A percentile compares a stretch with the other conserved stretches of the same genome.
phyloP scores from a whole-genome alignment of 495 filamentous ascomycete genomes.

The Bombardia bombarda region DNA sequence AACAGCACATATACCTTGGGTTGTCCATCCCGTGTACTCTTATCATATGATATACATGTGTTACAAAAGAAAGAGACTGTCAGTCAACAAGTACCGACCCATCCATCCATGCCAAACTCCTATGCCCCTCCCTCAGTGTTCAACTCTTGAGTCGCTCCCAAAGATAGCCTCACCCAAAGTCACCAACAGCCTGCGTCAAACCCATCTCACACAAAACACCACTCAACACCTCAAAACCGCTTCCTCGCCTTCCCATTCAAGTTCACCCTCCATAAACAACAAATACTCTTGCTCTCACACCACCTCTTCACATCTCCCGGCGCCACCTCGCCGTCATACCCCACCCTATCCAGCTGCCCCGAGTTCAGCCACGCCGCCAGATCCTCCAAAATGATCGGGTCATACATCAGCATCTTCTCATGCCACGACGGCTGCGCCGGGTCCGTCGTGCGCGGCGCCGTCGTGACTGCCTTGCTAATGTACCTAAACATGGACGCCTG shows the following conservation, averaged over 20 bases:
- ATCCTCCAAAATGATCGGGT: constrained; percentile 86
- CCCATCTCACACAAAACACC: not conserved
- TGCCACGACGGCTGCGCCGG: constrained; percentile 58
- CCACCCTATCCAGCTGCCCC: constrained; percentile 52
- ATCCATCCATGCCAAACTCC: not conserved
- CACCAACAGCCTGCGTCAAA: too few species aligned
- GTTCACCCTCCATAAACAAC: constrained; percentile 54
- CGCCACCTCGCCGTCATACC: constrained; percentile 58
- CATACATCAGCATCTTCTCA: constrained; percentile 90
- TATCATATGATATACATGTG: not conserved
- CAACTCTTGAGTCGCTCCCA: not conserved
- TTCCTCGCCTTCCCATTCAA: constrained; percentile 39
- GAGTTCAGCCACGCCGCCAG: constrained; percentile 76
- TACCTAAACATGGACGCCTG: constrained; percentile 43
- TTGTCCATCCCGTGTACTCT: too few species aligned
- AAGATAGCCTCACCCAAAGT: not conserved
- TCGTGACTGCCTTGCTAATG: constrained; percentile 59
- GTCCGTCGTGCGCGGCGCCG: constrained; percentile 41
- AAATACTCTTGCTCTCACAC: constrained; percentile 78
- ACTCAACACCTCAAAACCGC: constrained; percentile 23
- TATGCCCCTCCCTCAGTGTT: not conserved
- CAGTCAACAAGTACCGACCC: not conserved
- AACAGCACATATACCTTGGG: too few species aligned
- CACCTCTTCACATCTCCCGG: constrained; percentile 60
- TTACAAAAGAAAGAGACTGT: not conserved